Percentiles rank a stretch among this genome's conserved stretches.
Conservation (phyloP, 2,329 filamentous ascomycete genomes). For the Pyricularia pennisetigena region DNA sequence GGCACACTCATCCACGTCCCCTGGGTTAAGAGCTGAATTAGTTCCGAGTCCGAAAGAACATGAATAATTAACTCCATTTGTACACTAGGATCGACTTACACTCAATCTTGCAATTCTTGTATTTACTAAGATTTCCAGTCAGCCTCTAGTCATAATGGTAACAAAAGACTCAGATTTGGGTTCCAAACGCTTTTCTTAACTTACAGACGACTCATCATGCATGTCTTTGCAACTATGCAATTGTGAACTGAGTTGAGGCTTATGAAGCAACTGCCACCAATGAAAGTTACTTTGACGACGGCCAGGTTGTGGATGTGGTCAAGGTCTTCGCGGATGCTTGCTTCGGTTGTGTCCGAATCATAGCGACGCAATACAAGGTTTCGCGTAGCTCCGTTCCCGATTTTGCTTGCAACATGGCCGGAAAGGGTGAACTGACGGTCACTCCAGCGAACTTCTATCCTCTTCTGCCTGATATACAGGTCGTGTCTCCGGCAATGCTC, state of each 20-base stretch:
- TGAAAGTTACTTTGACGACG: conserved; percentile 55
- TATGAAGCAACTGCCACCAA: conserved; percentile 51
- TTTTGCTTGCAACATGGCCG: conserved; percentile 52
- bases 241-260: conserved; percentile 70
- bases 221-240: conserved; percentile 65
- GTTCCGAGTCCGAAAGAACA: neutral
- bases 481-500: conserved; percentile 54
- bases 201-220: conserved; percentile 58
- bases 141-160: neutral
- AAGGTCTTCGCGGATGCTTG: conserved; percentile 59
- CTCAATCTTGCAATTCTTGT: conserved; percentile 61
- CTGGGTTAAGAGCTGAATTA: neutral
- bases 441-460: conserved; percentile 58
- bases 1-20: conserved; percentile 61
- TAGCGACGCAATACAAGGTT: conserved; percentile 61
- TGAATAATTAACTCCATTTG: too few species aligned
- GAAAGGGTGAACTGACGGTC: conserved; percentile 60
- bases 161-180: neutral
- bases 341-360: conserved; percentile 48
- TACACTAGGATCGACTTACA: conserved; percentile 25
- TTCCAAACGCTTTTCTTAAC: conserved; percentile 12
- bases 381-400: conserved; percentile 57
- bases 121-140: conserved; percentile 35
- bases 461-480: conserved; percentile 58
- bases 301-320: conserved; percentile 76